Conservation (phyloP, 164 flowering plant species). For the Liriodendron chinense region DNA sequence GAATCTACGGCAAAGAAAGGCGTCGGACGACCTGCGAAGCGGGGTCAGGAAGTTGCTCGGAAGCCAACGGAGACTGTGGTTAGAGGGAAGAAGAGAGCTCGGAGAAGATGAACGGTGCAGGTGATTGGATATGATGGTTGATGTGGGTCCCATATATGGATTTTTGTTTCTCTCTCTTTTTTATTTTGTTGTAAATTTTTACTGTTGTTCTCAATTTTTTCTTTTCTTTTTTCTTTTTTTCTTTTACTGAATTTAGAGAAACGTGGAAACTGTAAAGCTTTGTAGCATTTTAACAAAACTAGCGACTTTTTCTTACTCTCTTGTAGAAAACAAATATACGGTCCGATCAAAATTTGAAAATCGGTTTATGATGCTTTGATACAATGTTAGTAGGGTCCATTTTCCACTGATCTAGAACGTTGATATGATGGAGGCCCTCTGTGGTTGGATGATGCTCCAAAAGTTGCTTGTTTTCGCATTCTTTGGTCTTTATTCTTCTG, state of each 20-base stretch:
- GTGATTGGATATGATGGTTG: background rate
- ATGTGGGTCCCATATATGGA: background rate
- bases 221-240: background rate
- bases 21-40: constrained; percentile 22
- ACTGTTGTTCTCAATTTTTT: too few species aligned
- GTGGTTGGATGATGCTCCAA: too few species aligned
- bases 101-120: constrained; percentile 21
- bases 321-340: too few species aligned
- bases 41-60: constrained; percentile 18
- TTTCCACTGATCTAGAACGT: too few species aligned
- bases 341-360: too few species aligned
- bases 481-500: too few species aligned
- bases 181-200: too few species aligned
- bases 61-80: constrained; percentile 21
- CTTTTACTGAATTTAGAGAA: background rate
- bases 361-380: too few species aligned
- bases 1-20: constrained; percentile 33
- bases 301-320: too few species aligned
- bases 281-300: background rate
- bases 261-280: background rate
- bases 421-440: too few species aligned
- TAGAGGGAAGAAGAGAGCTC: constrained; percentile 37
- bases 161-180: background rate
- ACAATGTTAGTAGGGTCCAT: too few species aligned
- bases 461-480: too few species aligned